Evolutionary conservation across 75 land plant genomes (phyloP), one percentile per base, ranked within the genome.

Genomic region (Pinus tabuliformis): DNA sequence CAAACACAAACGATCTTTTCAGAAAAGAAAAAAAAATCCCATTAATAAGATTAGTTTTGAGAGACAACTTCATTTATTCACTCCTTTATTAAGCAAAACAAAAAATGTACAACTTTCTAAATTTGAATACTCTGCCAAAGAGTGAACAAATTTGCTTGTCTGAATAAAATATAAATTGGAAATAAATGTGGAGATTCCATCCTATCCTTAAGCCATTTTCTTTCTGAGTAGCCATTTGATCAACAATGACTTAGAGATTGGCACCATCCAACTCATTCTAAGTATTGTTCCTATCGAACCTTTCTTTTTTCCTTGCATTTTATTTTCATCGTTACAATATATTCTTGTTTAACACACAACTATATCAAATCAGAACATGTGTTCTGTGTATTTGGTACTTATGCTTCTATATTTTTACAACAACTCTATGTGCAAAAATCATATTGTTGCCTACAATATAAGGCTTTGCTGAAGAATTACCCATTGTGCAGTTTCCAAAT

Each of bases 381-480:
- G 0, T 45, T 45, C 49, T 45, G 49, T 6, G 6, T 60, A 61
- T 30, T 9, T 57, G 74, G 49, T 52, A 76, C 58, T 68, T 79
- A 16, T n/a, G 59, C 64, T 72, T 83, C 26, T 83, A 83, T 16
- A 72, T 59, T 63, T 76, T 76, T 2, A 74, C 81, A 57, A 78
- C 75, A 4, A 81, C 65, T 24, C 85, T 81, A 73, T 85, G 87
- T 30, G 87, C 73, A 11, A 85, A 75, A 14, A 85, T 70, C 39
- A 72, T 65, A 76, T 85, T 71, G 58, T 85, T 84, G 13, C 78
- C 81, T 36, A 68, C 76, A 15, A 85, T 70, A 42, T 85, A 85
- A 22, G 87, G 87, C 70, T 85, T 84, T 5, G 66, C 75, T 3
- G 85, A 61, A 61, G 87, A 78, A 58, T 82, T 71, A 3, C 87